These are phyloP conservation scores for Ceratobasidium sp. DNA, from an alignment of 1,284 basidiomycete species.

Conservation along the genomic window DNA sequence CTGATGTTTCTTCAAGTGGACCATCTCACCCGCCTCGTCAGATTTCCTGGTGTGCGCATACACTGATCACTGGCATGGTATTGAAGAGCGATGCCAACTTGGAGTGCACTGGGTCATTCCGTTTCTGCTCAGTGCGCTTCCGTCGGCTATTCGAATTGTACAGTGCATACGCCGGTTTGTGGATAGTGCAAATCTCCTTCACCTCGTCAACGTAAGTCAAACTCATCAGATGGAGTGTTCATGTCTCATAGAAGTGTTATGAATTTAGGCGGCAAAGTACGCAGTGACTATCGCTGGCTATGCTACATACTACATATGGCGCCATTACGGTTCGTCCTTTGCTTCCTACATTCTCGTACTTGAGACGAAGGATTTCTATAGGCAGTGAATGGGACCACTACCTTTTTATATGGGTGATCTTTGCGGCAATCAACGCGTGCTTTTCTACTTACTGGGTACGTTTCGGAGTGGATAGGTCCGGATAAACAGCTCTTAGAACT, in stretches of 20 bases:
- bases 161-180: slow-evolving; percentile 89
- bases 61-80: slow-evolving; percentile 65
- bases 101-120: slow-evolving; percentile 67
- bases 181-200: slow-evolving; percentile 79
- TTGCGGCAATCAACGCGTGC: slow-evolving; percentile 71
- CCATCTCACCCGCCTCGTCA: neutral
- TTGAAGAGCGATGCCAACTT: slow-evolving; percentile 62
- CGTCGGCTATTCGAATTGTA: slow-evolving; percentile 79
- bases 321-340: slow-evolving; percentile 67
- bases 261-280: slow-evolving; percentile 85
- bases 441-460: slow-evolving; percentile 85
- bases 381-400: slow-evolving; percentile 60
- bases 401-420: slow-evolving; percentile 76
- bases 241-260: neutral
- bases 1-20: neutral
- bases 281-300: slow-evolving; percentile 72
- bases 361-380: slow-evolving; percentile 47
- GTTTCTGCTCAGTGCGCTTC: slow-evolving; percentile 70
- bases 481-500: slow-evolving; percentile 5
- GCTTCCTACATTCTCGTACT: slow-evolving; percentile 14
- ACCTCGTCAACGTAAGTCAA: slow-evolving; percentile 83
- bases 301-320: slow-evolving; percentile 80
- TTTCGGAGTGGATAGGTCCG: slow-evolving; percentile 14
- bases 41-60: slow-evolving; percentile 81
- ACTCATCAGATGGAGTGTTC: neutral